Evolutionary conservation across 345 rosid genomes (phyloP).

Genomic region (Linum usitatissimum): DNA sequence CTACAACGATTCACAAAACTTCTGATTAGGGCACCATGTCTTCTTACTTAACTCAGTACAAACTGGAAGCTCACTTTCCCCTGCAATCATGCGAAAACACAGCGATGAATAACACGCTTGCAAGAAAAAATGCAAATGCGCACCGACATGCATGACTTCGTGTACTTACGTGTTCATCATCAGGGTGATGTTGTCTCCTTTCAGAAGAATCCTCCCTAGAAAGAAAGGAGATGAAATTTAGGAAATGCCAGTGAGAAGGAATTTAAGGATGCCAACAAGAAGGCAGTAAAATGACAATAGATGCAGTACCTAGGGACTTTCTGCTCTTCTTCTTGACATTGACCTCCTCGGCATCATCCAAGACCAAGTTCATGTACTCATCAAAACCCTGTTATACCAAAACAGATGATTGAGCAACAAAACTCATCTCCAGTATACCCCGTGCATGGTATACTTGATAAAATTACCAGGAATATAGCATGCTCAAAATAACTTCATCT

Average conservation of each 20-base stretch:
- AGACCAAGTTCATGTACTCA: constrained; percentile 93
- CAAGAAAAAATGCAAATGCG: background rate
- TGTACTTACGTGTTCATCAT: constrained; percentile 79
- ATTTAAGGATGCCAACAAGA: background rate
- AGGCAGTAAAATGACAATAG: background rate
- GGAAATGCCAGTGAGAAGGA: background rate
- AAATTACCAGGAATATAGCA: too few species aligned
- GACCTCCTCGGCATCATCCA: constrained; percentile 97
- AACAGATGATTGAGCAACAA: background rate
- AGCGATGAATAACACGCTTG: background rate
- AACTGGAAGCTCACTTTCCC: background rate
- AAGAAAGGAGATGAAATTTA: background rate
- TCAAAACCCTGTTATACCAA: constrained; percentile 60
- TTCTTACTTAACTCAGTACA: background rate
- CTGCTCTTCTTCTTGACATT: constrained; percentile 73
- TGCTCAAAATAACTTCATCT: too few species aligned
- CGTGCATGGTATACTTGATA: too few species aligned
- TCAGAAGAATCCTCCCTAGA: constrained; percentile 77
- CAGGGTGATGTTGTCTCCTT: constrained; percentile 84
- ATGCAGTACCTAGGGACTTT: constrained; percentile 56
- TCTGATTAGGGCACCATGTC: too few species aligned
- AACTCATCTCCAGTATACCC: too few species aligned
- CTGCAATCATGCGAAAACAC: background rate
- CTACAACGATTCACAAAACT: too few species aligned
- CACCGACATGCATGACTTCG: background rate